Evolutionary conservation across 805 yeast species (phyloP).

Genomic region (Cyberlindnera mississippiensis): DNA sequence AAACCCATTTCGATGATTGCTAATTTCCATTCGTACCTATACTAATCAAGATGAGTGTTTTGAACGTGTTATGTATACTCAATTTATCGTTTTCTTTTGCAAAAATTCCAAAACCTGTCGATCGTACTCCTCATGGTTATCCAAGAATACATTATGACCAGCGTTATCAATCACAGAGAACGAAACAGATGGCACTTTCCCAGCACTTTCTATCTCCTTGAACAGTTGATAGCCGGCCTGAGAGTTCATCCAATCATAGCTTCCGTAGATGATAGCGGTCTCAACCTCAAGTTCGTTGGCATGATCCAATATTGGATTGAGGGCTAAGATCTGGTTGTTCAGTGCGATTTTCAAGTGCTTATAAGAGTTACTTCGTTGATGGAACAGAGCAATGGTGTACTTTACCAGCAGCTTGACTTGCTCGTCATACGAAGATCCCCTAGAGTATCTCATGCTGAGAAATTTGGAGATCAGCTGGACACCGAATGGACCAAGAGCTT

Average conservation of each 20-base stretch:
- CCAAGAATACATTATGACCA: conserved; percentile 78
- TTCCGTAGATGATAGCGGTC: conserved; percentile 48
- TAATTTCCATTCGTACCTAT: too few relatives aligned
- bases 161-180: conserved; percentile 41
- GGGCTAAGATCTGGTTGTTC: conserved; percentile 43
- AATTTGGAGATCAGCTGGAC: conserved; percentile 33
- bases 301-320: conserved; percentile 63
- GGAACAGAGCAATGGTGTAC: conserved; percentile 22
- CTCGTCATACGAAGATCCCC: conserved; percentile 17
- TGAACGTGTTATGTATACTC: too few relatives aligned
- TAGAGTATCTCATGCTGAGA: conserved; percentile 29
- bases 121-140: conserved; percentile 56
- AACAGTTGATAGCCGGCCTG: conserved; percentile 41
- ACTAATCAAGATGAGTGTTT: too few relatives aligned
- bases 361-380: conserved; percentile 22
- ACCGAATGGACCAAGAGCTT: conserved; percentile 42
- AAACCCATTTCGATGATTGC: too few relatives aligned
- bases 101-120: conserved; percentile 36
- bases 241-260: conserved; percentile 69
- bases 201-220: conserved; percentile 14
- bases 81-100: conserved; percentile 2
- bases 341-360: conserved; percentile 15
- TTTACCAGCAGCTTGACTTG: conserved; percentile 19
- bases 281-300: conserved; percentile 35
- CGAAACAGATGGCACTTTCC: conserved; percentile 2